Evolutionary conservation across 1,284 basidiomycete species (phyloP), one percentile per base, ranked within the genome.

Genomic region (Irpex sp.): DNA sequence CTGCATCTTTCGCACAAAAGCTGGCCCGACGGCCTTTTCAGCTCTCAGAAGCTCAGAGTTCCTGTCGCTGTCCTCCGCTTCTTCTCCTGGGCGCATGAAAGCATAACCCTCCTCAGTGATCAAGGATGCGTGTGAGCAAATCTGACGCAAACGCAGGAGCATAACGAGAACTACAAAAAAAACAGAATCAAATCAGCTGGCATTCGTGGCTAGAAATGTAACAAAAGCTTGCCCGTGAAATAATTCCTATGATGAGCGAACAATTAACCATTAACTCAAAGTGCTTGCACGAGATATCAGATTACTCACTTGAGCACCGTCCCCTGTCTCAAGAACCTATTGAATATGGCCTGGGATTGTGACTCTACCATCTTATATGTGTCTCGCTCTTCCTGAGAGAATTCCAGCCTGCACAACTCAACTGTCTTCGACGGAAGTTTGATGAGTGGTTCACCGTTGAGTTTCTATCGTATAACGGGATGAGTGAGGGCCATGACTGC

Each of bases 381-480:
- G 2, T 83, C 81, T 8, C 81, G 74, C 65, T 88, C 86, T 69
- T 87, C 86, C 21, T 74, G 62, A 0, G 78, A 74, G 66, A 88
- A 87, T 47, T 79, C 75, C 9, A 88, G 73, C 61, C 74, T 79
- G 54, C 75, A 68, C 7, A 89, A 73, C 8, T 81, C 72, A 3
- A 89, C 72, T 0, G 75, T 76, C 70, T 86, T 87, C 26, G 75
- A 65, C 2, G 86, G 87, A 21, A 89, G 77, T 50, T 83, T 80
- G 62, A 89, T 82, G 31, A 90, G 76, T 31, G 77, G 78, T 67
- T 86, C 84, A 3, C 87, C 87, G 67, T 87, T 83, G 17, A 88
- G 72, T 68, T 75, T 75, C 66, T 65, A 26, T 19, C 26, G 11
- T 3, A 9, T 9, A 43, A 43, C 15, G 11, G n/a, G 21, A 57